Evolutionary conservation across 768 basidiomycete species (phyloP), one percentile per base, ranked within the genome.

Genomic region (Trametes villosa): DNA sequence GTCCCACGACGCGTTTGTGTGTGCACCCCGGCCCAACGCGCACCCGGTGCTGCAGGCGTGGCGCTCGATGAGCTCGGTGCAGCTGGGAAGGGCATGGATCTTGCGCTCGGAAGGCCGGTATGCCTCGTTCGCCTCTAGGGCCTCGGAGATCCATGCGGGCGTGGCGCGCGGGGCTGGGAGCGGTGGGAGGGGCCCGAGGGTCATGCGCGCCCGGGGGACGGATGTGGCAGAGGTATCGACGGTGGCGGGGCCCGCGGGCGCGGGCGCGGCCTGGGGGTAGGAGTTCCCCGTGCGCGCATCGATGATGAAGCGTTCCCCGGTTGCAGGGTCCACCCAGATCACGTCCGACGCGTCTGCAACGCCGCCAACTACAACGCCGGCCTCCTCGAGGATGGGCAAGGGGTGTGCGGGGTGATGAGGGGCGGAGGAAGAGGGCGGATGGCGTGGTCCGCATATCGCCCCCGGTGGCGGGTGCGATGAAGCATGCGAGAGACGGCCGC

Each of bases 271-370:
- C 61, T 72, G 74, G 30, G 74, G 74, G 71, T 79, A 78, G 9
- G 88, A 91, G 69, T 91, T 85, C 11, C 90, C 89, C 11, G 88
- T 91, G 52, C 84, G 79, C n/a, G 72, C 69, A 68, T 94, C 84
- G 17, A 92, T 74, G n/a, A 83, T 58, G 67, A 86, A 88, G 2
- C 71, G 74, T 68, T 85, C 76, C 15, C 83, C 81, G 5, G 86
- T 89, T 15, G 65, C 72, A n/a, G 84, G 81, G 75, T 94, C 89
- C 30, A 74, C 81, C 89, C 90, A 91, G 22, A 74, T 48, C 41
- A 82, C 70, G 60, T 79, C 76, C 20, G 54, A 15, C 22, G 9
- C 18, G 50, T 75, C 65, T 26, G 53, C 29, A 12, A 13, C 22
- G 8, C 22, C 9, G 26, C 47, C 59, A 18, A 41, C 31, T 5